Evolutionary conservation across 108 stramenopile genomes (phyloP), one percentile per base, ranked within the genome.

Genomic region (Asterionellopsis glacialis): DNA sequence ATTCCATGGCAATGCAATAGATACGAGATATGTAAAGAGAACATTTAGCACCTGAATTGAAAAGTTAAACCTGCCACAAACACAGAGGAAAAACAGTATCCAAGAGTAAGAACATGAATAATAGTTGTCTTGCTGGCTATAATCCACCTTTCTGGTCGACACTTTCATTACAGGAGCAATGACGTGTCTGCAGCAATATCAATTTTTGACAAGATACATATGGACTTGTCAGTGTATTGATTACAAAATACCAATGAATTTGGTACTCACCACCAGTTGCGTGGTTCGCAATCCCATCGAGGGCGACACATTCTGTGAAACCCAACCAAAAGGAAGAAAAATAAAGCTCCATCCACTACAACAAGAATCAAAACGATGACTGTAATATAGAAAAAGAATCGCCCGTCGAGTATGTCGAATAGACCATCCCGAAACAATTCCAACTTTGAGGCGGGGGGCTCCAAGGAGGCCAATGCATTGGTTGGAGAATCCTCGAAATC

Each of bases 321-420:
- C 1, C 72, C 72, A 10, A 73, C 15, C 12, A 73, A 24, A 24
- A 73, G 57, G 33, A 66, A 73, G 61, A 73, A 73, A 15, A 66
- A 73, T 22, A 73, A 54, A 3, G 72, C 72, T 10, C 72, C 72
- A 26, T 67, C 65, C 6, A 43, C 51, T 12, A 73, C 42, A 3
- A 73, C 57, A 1, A 67, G 9, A 12, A 67, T 16, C 9, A 73
- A 16, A 18, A 67, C 61, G 4, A 67, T 7, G 22, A 61, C 14
- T 16, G 47, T 47, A 9, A 65, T 26, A 41, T n/a, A 25, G 12
- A 43, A 41, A 51, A 51, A 22, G 52, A 63, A 11, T 56, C 14
- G 38, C 9, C 40, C 21, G 45, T 60, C 69, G 10, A 70, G 33
- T 3, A 55, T 15, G 4, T 42, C 26, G 10, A 70, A 45, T 7